phyloP scores from a whole-genome alignment of 1,284 basidiomycete species.

The Pyrrhoderma noxium region DNA sequence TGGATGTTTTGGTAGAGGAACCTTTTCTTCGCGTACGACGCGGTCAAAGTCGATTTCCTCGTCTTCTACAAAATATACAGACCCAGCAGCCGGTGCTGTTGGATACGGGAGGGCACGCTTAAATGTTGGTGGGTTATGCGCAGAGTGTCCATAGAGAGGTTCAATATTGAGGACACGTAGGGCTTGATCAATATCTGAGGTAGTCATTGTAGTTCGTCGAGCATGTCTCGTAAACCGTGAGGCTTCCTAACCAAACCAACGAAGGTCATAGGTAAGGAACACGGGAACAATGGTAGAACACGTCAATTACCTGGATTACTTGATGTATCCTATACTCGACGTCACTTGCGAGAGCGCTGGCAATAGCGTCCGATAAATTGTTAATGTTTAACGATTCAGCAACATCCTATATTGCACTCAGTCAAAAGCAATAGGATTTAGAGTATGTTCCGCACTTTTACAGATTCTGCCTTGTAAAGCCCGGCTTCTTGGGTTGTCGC shows the following conservation, averaged over 20 bases:
- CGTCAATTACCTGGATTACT: slow-evolving; percentile 67
- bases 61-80: slow-evolving; percentile 91
- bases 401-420: slow-evolving; percentile 58
- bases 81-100: slow-evolving; percentile 46
- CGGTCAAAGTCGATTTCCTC: slow-evolving; percentile 97
- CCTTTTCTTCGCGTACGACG: slow-evolving; percentile 77
- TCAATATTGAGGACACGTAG: slow-evolving; percentile 93
- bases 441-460: slow-evolving; percentile 40
- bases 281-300: background rate
- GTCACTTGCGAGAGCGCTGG: slow-evolving; percentile 86
- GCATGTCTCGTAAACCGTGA: slow-evolving; percentile 96
- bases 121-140: slow-evolving; percentile 66
- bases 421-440: background rate
- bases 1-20: slow-evolving; percentile 68
- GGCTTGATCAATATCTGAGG: slow-evolving; percentile 90
- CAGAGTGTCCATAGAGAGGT: slow-evolving; percentile 74
- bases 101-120: slow-evolving; percentile 65
- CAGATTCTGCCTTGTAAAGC: slow-evolving; percentile 57
- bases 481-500: slow-evolving; percentile 45
- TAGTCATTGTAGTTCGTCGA: slow-evolving; percentile 79
- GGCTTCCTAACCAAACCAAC: slow-evolving; percentile 73
- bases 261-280: background rate
- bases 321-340: slow-evolving; percentile 96
- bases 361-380: slow-evolving; percentile 75
- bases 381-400: slow-evolving; percentile 84